Base-by-base conservation (phyloP, 192 early-diverging fungal species). In the Coemansia sp. region DNA sequence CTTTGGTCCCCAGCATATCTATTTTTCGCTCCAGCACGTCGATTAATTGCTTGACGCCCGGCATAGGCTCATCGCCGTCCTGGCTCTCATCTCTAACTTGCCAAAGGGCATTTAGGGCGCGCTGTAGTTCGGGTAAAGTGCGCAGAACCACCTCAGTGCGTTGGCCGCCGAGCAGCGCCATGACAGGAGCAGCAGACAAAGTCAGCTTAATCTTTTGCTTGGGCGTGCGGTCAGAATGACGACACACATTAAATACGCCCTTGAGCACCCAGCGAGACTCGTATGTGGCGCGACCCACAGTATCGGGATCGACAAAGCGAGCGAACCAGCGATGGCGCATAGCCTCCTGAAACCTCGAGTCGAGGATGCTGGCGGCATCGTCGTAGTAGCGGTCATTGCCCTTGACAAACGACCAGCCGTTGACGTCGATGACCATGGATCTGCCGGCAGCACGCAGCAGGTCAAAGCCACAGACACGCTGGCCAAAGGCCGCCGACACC, bases 341-440 rank as follows among this genome's bases (percentile, higher is more conserved):
- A 35, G 89, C 91, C 39, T 89, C 82, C 42, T 92, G 77, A 73
- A 96, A 97, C n/a, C 91, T 78, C 4, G 87, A 84, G 45, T 91
- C 86, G 21, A 98, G 81, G 34, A 92, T 90, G 6, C 63, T 67
- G 19, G 94, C 89, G 48, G 93, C 94, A 37, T 90, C 88, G 70
- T 93, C 93, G 73, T 97, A 97, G 74, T 99, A 99, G 34, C 93
- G 86, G 41, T 91, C 88, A 71, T 92, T 95, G 56, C 95, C 95
- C 77, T 99, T 99, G 63, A 99, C 97, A 84, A 99, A 99, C 48
- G 92, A 94, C 97, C 97, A 99, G 16, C 97, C 97, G 64, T 99
- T 99, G 65, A 99, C 95, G 77, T 99, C 97, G 73, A 99, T 97
- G 3, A 99, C 95, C 78, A 91, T 92, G 9, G 93, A 94, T 66